A percentile compares a stretch with the other conserved stretches of the same genome.
phyloP scores from a whole-genome alignment of 306 rosid genomes.

The Gastrolobium villosum region DNA sequence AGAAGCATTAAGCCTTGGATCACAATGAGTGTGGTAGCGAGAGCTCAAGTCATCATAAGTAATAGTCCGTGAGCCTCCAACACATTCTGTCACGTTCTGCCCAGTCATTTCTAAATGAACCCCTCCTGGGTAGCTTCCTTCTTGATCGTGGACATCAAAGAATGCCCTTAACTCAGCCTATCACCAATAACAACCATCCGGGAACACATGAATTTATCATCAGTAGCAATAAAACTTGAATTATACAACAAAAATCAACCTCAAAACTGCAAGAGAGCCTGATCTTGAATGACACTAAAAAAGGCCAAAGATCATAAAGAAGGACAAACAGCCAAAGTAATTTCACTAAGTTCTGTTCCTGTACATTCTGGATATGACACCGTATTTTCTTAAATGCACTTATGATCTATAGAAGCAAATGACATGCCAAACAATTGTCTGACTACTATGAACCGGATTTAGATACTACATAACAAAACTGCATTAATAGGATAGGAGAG shows the following conservation, averaged over 20 bases:
- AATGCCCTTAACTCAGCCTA: conserved; percentile 70
- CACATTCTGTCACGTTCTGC: conserved; percentile 67
- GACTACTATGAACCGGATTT: background rate
- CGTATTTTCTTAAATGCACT: background rate
- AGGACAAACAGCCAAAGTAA: conserved; percentile 22
- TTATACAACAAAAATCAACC: background rate
- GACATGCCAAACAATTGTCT: conserved; percentile 12
- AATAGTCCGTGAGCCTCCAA: conserved; percentile 62
- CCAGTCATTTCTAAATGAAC: conserved; percentile 69
- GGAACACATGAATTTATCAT: background rate
- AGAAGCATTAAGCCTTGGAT: conserved; percentile 67
- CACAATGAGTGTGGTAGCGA: conserved; percentile 68
- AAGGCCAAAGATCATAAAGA: conserved; percentile 23
- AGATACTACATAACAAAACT: background rate
- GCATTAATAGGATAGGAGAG: background rate
- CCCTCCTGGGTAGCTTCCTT: conserved; percentile 66
- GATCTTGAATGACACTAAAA: background rate
- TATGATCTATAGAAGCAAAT: conserved; percentile 6
- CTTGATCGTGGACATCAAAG: conserved; percentile 68
- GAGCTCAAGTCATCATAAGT: conserved; percentile 69
- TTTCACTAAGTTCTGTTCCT: background rate
- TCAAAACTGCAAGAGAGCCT: conserved; percentile 4
- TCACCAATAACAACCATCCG: conserved; percentile 22
- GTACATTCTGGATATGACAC: conserved; percentile 1
- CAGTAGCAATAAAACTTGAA: conserved; percentile 1